Evolutionary conservation across 148 eudicot species (phyloP).

Genomic region (Pouteria glomerata): DNA sequence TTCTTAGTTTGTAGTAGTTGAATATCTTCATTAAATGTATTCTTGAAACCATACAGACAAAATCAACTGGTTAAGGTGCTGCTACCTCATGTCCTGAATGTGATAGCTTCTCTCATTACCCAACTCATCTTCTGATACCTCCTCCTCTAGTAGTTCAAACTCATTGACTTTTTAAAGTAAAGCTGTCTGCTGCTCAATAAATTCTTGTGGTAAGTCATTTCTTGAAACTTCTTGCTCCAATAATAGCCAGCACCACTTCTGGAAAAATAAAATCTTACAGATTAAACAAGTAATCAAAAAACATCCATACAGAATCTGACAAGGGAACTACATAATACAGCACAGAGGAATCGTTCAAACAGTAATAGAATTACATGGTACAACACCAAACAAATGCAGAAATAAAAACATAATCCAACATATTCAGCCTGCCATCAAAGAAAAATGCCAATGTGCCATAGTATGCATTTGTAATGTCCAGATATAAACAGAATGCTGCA

Average conservation of each 20-base stretch:
- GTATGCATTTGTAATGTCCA: background rate
- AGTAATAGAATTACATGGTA: too few relatives aligned
- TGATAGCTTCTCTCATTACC: too few relatives aligned
- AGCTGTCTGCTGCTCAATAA: conserved; percentile 33
- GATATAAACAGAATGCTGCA: background rate
- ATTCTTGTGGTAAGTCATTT: conserved; percentile 30
- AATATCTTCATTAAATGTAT: background rate
- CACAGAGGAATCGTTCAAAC: background rate
- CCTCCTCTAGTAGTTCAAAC: conserved; percentile 46
- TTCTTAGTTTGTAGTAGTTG: too few relatives aligned
- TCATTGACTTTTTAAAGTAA: conserved; percentile 42
- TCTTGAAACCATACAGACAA: background rate
- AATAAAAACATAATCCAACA: too few relatives aligned
- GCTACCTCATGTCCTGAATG: background rate
- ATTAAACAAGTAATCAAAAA: background rate
- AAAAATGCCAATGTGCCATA: background rate
- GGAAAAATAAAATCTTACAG: background rate
- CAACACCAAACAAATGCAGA: background rate
- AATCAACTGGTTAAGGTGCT: background rate
- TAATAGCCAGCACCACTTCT: conserved; percentile 21
- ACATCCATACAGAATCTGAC: background rate
- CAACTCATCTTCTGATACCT: conserved; percentile 28
- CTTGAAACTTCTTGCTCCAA: conserved; percentile 9
- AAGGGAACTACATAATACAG: background rate
- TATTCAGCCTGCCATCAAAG: background rate